These are phyloP conservation scores for Orbilia javanica DNA, from an alignment of 2,329 filamentous ascomycete genomes.

Conservation along the genomic window DNA sequence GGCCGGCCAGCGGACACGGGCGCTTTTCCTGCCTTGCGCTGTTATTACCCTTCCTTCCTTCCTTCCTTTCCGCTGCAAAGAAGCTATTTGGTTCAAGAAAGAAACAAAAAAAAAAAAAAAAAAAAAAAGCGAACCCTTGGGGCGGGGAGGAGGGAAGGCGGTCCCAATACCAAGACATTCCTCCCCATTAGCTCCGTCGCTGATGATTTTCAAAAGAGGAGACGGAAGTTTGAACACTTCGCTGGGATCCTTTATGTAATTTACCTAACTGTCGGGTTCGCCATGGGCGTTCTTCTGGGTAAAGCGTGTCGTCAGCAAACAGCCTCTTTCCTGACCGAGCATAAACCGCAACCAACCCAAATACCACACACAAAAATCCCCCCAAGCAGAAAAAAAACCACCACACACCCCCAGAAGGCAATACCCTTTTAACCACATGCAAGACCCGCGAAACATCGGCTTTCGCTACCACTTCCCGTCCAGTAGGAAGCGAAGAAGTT, in stretches of 20 bases:
- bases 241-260: conserved; percentile 52
- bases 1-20: conserved; percentile 42
- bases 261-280: conserved; percentile 56
- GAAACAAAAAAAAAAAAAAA: too few species aligned
- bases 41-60: conserved; percentile 36
- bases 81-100: too few species aligned
- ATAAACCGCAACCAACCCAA: conserved; percentile 21
- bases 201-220: conserved; percentile 47
- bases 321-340: conserved; percentile 47
- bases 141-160: conserved; percentile 11
- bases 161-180: conserved; percentile 42
- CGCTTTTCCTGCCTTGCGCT: conserved; percentile 39
- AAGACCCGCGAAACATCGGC: conserved; percentile 58
- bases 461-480: conserved; percentile 56
- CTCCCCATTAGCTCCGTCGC: conserved; percentile 37
- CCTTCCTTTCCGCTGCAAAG: conserved; percentile 25
- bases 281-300: conserved; percentile 32
- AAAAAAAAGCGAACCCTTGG: conserved; percentile 1
- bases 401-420: conserved; percentile 8
- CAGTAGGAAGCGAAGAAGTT: conserved; percentile 59
- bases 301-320: conserved; percentile 40
- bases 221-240: conserved; percentile 51
- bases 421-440: conserved; percentile 36
- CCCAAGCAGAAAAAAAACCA: conserved; percentile 49
- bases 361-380: conserved; percentile 12